Evolutionary conservation across 1,139 yeast species (phyloP).

Genomic region (Debaryomyces subglobosus): DNA sequence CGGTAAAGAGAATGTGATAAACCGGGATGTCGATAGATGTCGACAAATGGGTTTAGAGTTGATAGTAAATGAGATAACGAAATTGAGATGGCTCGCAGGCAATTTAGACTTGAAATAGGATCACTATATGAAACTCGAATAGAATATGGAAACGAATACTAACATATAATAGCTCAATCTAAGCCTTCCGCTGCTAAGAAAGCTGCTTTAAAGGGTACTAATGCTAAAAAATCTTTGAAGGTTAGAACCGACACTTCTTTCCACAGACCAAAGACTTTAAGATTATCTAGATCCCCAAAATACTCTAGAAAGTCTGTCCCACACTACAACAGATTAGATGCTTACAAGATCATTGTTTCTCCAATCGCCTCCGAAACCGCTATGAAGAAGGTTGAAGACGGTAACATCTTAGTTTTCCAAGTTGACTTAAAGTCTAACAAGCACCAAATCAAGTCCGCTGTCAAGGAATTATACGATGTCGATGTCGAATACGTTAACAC

Average conservation of each 20-base stretch:
- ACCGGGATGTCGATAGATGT: not conserved
- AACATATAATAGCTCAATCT: constrained; percentile 36
- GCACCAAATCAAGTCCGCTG: constrained; percentile 97
- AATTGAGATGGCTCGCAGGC: not conserved
- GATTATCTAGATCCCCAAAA: constrained; percentile 91
- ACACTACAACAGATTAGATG: constrained; percentile 96
- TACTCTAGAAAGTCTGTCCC: constrained; percentile 96
- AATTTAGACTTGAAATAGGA: not conserved
- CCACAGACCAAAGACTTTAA: constrained; percentile 97
- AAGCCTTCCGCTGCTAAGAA: constrained; percentile 98
- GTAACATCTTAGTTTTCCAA: constrained; percentile 98
- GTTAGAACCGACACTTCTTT: constrained; percentile 95
- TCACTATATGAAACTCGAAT: not conserved
- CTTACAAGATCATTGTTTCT: constrained; percentile 90
- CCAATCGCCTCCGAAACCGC: constrained; percentile 99
- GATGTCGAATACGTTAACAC: constrained; percentile 95
- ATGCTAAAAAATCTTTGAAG: constrained; percentile 87
- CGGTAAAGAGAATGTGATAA: not conserved
- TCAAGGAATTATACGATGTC: constrained; percentile 97
- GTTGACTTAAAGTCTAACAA: constrained; percentile 97
- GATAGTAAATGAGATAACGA: not conserved
- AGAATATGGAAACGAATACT: constrained; percentile 2
- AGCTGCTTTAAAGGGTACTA: constrained; percentile 98
- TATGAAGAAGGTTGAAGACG: constrained; percentile 99
- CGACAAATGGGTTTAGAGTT: not conserved